Conservation (phyloP, 441 rosid species). For the Erodium moschatum region DNA sequence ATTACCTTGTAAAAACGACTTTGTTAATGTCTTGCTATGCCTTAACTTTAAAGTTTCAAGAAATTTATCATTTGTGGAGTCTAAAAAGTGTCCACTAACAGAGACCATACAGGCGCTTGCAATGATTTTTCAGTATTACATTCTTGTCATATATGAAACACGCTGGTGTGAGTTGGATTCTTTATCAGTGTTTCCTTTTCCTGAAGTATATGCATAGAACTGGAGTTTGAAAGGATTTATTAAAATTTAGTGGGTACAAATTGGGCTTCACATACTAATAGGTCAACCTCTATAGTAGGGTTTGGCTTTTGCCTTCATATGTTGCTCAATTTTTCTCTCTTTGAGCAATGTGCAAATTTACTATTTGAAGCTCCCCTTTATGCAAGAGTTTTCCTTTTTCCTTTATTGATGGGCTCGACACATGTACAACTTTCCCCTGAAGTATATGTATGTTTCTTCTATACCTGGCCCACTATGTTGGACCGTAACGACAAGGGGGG, state of each 20-base stretch:
- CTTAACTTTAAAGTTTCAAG: conserved; percentile 4
- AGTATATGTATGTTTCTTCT: neutral
- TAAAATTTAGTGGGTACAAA: neutral
- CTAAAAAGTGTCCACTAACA: neutral
- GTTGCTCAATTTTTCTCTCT: neutral
- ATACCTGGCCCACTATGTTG: neutral
- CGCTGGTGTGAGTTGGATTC: neutral
- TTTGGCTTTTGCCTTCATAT: neutral
- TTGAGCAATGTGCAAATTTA: neutral
- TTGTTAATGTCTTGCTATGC: conserved; percentile 10
- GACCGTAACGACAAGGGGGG: neutral
- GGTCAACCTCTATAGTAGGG: neutral
- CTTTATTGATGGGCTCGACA: neutral
- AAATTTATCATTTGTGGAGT: neutral
- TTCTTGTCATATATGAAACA: neutral
- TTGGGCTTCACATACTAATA: neutral
- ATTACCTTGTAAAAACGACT: conserved; percentile 2
- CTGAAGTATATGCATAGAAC: neutral
- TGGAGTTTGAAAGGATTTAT: neutral
- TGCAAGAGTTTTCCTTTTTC: neutral
- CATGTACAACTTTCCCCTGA: neutral
- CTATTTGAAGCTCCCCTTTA: neutral
- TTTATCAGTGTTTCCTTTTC: neutral
- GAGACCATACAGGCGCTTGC: neutral
- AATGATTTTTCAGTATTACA: neutral